Evolutionary conservation across 225 moss, liverwort and hornwort species (phyloP), one percentile per base, ranked within the genome.

Genomic region (Pseudoscleropodium purum): DNA sequence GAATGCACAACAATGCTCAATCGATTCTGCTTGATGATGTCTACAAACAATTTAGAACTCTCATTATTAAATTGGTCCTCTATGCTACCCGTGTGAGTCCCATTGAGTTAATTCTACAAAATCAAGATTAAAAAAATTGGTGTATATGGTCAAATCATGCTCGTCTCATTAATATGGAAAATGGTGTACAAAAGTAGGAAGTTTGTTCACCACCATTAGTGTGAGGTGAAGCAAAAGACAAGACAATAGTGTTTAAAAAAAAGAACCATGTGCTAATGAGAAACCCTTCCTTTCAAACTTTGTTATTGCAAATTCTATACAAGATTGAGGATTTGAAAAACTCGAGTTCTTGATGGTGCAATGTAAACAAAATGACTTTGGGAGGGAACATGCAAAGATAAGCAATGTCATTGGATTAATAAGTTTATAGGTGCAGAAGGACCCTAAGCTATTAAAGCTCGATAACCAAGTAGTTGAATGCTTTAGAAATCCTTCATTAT

Each of bases 11-110:
- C 51, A 51, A 51, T 10, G 51, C 51, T 10, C 19, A n/a, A n/a
- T 68, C 0, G 2, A 68, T n/a, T 37, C 1, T n/a, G 1, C 21
- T 2, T 4, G 6, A 12, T 68, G 23, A 3, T 68, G 3, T 33
- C 23, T n/a, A 19, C n/a, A 69, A 69, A 18, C 12, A 36, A 67
- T 36, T 37, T 11, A 37, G 20, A 36, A 67, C 19, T 11, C 11
- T 37, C 2, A 3, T 11, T n/a, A n/a, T 2, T 13, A 12, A 39
- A 24, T 6, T 21, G n/a, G 4, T 23, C 10, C 5, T 10, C 1
- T 25, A 3, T 37, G 1, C 12, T 4, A 4, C 11, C 68, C 21
- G 11, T 24, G 7, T 7, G 13, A 69, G 4, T 69, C 7, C 23
- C 2, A 25, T 72, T 14, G 25, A 4, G 4, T 60, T 25, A 24